Evolutionary conservation across 768 basidiomycete genomes (phyloP).

Genomic region (Nidularia sp.): DNA sequence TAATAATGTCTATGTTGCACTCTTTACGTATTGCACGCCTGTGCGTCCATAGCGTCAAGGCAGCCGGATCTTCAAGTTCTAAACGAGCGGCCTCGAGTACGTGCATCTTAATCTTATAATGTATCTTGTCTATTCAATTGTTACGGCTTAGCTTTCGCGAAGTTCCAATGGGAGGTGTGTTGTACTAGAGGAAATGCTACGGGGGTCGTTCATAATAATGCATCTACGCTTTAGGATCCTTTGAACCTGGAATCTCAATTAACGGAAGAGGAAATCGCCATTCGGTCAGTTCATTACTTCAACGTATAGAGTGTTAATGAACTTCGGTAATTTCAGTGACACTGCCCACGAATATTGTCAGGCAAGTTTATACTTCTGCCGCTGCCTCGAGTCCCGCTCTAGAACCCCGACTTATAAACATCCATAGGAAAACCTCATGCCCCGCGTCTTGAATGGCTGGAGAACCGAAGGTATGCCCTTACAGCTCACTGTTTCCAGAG

Average conservation of each 20-base stretch:
- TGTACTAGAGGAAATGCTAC: neutral
- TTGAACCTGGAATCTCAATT: slow-evolving; percentile 74
- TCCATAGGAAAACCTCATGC: slow-evolving; percentile 69
- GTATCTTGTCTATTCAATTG: neutral
- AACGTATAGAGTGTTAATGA: slow-evolving; percentile 1
- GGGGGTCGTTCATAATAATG: neutral
- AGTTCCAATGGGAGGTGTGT: slow-evolving; percentile 42
- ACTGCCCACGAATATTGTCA: slow-evolving; percentile 79
- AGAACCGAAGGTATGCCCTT: slow-evolving; percentile 70
- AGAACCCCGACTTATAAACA: neutral
- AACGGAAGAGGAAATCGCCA: slow-evolving; percentile 86
- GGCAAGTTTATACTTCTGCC: slow-evolving; percentile 32
- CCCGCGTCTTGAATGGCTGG: slow-evolving; percentile 88
- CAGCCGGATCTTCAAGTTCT: neutral
- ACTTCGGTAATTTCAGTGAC: slow-evolving; percentile 44
- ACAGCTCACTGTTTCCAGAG: neutral
- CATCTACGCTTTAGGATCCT: slow-evolving; percentile 62
- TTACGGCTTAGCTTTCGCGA: slow-evolving; percentile 25
- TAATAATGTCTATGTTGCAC: neutral
- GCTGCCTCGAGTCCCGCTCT: neutral
- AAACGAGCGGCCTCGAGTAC: neutral
- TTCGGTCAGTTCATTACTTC: slow-evolving; percentile 50
- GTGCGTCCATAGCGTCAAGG: neutral
- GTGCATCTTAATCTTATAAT: neutral
- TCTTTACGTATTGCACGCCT: neutral